Base-by-base conservation (phyloP, 2,329 filamentous ascomycete genomes). In the Pleurostoma richardsiae region DNA sequence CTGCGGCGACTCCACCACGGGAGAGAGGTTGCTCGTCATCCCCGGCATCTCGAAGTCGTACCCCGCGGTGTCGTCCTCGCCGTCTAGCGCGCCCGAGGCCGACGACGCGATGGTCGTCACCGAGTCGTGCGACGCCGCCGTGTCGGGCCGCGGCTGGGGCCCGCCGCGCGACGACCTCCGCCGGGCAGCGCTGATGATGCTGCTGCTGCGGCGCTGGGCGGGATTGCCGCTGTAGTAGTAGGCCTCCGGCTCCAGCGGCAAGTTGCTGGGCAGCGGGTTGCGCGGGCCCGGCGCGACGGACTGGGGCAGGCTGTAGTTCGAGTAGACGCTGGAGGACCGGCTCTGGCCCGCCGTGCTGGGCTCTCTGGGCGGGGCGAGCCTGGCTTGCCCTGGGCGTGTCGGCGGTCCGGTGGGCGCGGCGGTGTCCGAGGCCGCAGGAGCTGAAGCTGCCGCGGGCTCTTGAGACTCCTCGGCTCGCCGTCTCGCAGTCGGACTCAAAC, bases 1-100 rank as follows among this genome's bases (percentile, higher is more conserved):
- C 10, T 59, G 58, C 3, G 72, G 73, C 1, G 72, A 75, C 54
- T 79, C 75, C 10, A 62, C 62, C 5, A 79, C 74, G 1, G 75
- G 76, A 0, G 76, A 75, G 4, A 79, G 63, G 40, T 63, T 67
- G 46, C 50, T 58, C 44, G 49, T 60, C 30, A 59, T 54, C 8
- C 33, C 33, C 8, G 8, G 33, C 7, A 40, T 46, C 41, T 54
- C 57, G n/a, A 41, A 39, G 8, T 43, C 30, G 10, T 56, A 52
- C n/a, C 49, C 51, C 8, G 51, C 49, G 10, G 49, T 48, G 27
- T 50, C 41, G 19, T 47, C 50, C 4, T 54, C 55, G 10, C 54
- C 54, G 8, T 55, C 49, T 4, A 50, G 47, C 19, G 30, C 41
- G 8, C 33, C 33, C n/a, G 47, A 46, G 11, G 30, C 50, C 10